Evolutionary conservation across 2,329 filamentous ascomycete species (phyloP).

Genomic region (Nannizziopsis arthrosporioides): DNA sequence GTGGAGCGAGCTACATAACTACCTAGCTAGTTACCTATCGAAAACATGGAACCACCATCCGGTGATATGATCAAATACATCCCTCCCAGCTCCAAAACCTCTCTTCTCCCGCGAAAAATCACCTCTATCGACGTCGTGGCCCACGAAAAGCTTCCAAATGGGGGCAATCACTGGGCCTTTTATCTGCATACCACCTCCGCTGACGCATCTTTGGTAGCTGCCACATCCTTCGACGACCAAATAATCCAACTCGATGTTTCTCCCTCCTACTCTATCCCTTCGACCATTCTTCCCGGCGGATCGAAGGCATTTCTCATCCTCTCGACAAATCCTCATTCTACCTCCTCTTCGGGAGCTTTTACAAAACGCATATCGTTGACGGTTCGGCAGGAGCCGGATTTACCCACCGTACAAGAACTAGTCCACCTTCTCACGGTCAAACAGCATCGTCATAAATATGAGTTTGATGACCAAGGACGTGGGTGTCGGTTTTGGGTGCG

Average conservation of each 20-base stretch:
- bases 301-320: slow-evolving; percentile 10
- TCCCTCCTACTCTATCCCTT: slow-evolving; percentile 5
- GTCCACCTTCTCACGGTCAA: slow-evolving; percentile 4
- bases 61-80: slow-evolving; percentile 8
- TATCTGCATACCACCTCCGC: slow-evolving; percentile 8
- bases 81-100: slow-evolving; percentile 5
- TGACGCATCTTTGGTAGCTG: neutral
- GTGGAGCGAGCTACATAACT: neutral
- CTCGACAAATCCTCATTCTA: neutral
- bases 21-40: neutral
- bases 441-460: slow-evolving; percentile 5
- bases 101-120: slow-evolving; percentile 2
- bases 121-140: slow-evolving; percentile 8
- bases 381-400: neutral
- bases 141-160: slow-evolving; percentile 6
- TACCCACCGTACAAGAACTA: slow-evolving; percentile 1
- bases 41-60: neutral
- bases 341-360: neutral
- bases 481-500: slow-evolving; percentile 9
- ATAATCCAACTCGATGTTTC: slow-evolving; percentile 10
- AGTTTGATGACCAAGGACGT: slow-evolving; percentile 6
- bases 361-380: slow-evolving; percentile 2
- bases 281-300: slow-evolving; percentile 5
- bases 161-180: slow-evolving; percentile 11
- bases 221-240: slow-evolving; percentile 1